These are phyloP conservation scores for Ziziphus jujuba DNA, from an alignment of 306 rosid genomes.

Conservation along the genomic window DNA sequence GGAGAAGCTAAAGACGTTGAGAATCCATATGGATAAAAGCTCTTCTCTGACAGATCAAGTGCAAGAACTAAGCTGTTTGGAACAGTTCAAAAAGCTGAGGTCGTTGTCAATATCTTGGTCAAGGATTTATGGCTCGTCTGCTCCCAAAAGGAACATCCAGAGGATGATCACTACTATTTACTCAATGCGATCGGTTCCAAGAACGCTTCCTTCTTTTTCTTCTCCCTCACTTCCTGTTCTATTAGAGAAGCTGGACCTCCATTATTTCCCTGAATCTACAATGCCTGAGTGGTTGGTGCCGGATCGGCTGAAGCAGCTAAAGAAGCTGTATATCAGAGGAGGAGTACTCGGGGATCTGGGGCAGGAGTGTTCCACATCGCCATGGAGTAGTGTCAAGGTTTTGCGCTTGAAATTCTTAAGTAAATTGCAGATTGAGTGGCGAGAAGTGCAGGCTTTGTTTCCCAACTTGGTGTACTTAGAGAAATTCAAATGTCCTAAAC, in stretches of 20 bases:
- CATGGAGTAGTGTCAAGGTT: neutral
- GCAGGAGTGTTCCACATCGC: neutral
- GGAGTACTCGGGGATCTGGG: constrained; percentile 2
- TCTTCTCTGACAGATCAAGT: too few relatives aligned
- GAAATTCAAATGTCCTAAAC: constrained; percentile 2
- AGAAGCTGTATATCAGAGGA: constrained; percentile 22
- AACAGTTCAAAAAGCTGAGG: neutral
- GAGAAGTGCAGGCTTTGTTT: neutral
- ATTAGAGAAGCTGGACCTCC: constrained; percentile 21
- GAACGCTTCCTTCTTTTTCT: neutral
- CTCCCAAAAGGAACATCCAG: neutral
- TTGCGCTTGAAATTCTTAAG: constrained; percentile 13
- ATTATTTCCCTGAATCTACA: neutral
- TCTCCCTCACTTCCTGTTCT: neutral
- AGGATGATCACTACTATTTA: neutral
- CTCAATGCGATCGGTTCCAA: neutral
- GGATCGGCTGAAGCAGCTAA: neutral
- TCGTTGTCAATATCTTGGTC: constrained; percentile 27
- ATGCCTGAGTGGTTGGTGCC: constrained; percentile 8
- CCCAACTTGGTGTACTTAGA: constrained; percentile 6
- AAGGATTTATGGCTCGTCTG: neutral
- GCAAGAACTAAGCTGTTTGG: neutral
- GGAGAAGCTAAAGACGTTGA: constrained; percentile 16
- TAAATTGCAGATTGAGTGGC: constrained; percentile 13
- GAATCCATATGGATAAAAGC: constrained; percentile 7